Percentiles rank a stretch among this genome's conserved stretches.
Conservation (phyloP, 2,329 filamentous ascomycete species). For the Cladophialophora bantiana region DNA sequence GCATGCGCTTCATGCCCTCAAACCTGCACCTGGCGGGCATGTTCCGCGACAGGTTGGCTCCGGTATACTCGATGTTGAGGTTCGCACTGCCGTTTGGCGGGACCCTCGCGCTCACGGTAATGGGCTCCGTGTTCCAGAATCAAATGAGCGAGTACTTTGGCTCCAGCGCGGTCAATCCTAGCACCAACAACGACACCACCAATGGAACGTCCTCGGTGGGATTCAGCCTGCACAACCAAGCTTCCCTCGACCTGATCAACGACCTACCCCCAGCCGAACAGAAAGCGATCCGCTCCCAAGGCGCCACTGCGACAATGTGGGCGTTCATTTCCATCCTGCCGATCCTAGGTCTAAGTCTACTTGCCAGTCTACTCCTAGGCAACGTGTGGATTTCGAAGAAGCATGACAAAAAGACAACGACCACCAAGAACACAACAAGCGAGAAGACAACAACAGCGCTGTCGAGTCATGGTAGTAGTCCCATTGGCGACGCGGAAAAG, state of each 20-base stretch:
- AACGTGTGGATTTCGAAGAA: constrained; percentile 60
- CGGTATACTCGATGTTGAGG: constrained; percentile 66
- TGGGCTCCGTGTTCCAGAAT: constrained; percentile 74
- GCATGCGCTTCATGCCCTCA: constrained; percentile 69
- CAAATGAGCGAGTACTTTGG: constrained; percentile 47
- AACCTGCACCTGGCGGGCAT: constrained; percentile 69
- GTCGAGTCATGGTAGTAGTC: too few relatives aligned
- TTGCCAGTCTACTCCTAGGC: constrained; percentile 56
- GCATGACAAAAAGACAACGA: constrained; percentile 19
- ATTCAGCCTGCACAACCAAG: constrained; percentile 45
- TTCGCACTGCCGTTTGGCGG: constrained; percentile 70
- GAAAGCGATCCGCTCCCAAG: constrained; percentile 51
- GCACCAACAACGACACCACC: constrained; percentile 41
- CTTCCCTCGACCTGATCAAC: constrained; percentile 50
- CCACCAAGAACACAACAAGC: not conserved
- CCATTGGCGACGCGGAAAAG: constrained; percentile 13
- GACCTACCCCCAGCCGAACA: constrained; percentile 48
- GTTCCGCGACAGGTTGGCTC: constrained; percentile 64
- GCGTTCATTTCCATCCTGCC: constrained; percentile 68
- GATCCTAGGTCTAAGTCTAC: constrained; percentile 60
- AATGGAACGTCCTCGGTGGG: not conserved
- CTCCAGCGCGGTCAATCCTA: constrained; percentile 39
- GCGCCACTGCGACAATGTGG: constrained; percentile 68
- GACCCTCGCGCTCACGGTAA: constrained; percentile 69
- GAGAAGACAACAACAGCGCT: too few relatives aligned